These are phyloP conservation scores for Aspergillus conjunctus DNA, from an alignment of 495 filamentous ascomycete genomes.

Conservation along the genomic window DNA sequence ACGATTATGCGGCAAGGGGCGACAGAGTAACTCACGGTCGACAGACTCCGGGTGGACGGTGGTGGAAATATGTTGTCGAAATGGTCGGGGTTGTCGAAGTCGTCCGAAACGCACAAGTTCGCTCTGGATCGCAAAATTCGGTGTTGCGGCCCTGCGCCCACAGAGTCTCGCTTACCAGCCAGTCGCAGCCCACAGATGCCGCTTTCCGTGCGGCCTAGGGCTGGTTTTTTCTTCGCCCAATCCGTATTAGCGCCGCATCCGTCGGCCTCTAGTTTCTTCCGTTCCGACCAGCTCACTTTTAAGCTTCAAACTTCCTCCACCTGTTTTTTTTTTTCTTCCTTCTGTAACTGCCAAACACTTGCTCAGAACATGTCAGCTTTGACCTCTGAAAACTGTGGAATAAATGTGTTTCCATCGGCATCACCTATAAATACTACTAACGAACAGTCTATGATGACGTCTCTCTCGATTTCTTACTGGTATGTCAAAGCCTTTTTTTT, in stretches of 20 bases:
- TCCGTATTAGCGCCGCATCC: constrained; percentile 21
- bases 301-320: constrained; percentile 23
- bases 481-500: constrained; percentile 25
- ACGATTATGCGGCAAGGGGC: constrained; percentile 16
- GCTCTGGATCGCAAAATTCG: constrained; percentile 47
- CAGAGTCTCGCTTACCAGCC: constrained; percentile 42
- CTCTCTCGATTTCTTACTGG: constrained; percentile 19
- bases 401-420: neutral
- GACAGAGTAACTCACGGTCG: constrained; percentile 47
- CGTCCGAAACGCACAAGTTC: constrained; percentile 40
- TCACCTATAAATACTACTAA: neutral
- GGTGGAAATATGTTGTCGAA: constrained; percentile 51
- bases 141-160: constrained; percentile 41
- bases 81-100: constrained; percentile 47
- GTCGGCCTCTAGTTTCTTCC: constrained; percentile 23
- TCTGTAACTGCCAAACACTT: constrained; percentile 9
- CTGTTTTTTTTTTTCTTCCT: constrained; percentile 14
- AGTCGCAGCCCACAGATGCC: constrained; percentile 22
- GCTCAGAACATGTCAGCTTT: neutral
- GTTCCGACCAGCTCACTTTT: constrained; percentile 25
- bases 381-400: neutral
- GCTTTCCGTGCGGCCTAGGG: constrained; percentile 43
- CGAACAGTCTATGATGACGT: neutral
- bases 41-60: constrained; percentile 46
- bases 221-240: constrained; percentile 24